Percentiles rank a stretch among this genome's conserved stretches.
Conservation (phyloP, 805 yeast species). For the Blastobotrys terrestris region DNA sequence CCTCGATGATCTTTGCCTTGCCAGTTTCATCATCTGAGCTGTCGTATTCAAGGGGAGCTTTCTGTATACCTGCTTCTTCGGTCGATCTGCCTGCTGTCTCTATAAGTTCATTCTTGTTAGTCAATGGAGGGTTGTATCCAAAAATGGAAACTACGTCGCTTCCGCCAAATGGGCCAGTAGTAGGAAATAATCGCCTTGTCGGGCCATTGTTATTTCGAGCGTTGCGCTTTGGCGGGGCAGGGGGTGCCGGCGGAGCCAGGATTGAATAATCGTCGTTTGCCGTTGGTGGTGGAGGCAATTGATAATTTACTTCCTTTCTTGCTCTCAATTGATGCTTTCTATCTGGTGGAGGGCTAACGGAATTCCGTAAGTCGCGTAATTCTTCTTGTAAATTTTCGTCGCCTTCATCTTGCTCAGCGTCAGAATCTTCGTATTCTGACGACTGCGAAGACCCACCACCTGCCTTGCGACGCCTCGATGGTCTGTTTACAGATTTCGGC, state of each 20-base stretch:
- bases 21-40: slow-evolving; percentile 42
- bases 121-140: slow-evolving; percentile 33
- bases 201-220: slow-evolving; percentile 34
- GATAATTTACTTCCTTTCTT: slow-evolving; percentile 69
- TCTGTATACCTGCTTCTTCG: neutral
- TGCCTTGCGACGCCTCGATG: neutral
- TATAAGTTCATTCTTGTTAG: neutral
- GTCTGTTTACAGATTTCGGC: neutral
- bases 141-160: slow-evolving; percentile 83
- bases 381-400: slow-evolving; percentile 15
- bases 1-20: neutral
- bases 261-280: slow-evolving; percentile 18
- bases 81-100: neutral
- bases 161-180: slow-evolving; percentile 98
- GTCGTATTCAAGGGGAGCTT: slow-evolving; percentile 24
- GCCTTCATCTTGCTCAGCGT: slow-evolving; percentile 9
- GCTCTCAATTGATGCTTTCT: slow-evolving; percentile 43
- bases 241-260: slow-evolving; percentile 29
- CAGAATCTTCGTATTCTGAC: slow-evolving; percentile 8
- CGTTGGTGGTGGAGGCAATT: slow-evolving; percentile 71
- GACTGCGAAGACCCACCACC: slow-evolving; percentile 3
- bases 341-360: slow-evolving; percentile 39
- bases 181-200: slow-evolving; percentile 72
- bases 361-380: slow-evolving; percentile 19
- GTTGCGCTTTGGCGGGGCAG: slow-evolving; percentile 23